Evolutionary conservation across 768 basidiomycete genomes (phyloP).

Genomic region (Aureoboletus auriporus): DNA sequence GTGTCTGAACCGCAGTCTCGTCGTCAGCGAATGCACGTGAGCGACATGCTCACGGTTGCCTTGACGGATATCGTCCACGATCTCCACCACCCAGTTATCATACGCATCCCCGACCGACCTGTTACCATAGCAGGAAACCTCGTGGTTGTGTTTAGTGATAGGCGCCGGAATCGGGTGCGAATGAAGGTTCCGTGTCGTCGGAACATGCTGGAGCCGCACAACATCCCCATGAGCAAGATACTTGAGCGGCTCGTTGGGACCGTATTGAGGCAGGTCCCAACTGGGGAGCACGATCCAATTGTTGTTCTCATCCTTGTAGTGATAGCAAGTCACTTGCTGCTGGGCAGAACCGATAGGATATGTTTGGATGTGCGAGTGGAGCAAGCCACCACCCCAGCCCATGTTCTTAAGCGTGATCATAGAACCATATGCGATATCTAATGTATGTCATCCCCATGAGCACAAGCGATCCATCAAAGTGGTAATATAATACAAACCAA

Average conservation of each 20-base stretch:
- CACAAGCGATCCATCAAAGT: neutral
- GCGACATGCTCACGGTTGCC: constrained; percentile 55
- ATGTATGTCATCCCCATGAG: neutral
- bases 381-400: constrained; percentile 94
- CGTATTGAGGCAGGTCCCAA: constrained; percentile 71
- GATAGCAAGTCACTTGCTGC: constrained; percentile 98
- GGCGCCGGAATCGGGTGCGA: constrained; percentile 89
- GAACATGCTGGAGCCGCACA: constrained; percentile 74
- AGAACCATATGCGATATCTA: constrained; percentile 88
- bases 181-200: constrained; percentile 90
- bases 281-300: constrained; percentile 77
- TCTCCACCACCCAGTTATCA: constrained; percentile 91
- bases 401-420: constrained; percentile 93
- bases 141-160: constrained; percentile 81
- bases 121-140: constrained; percentile 95
- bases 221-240: constrained; percentile 75
- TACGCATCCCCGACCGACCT: constrained; percentile 79
- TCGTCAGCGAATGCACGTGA: constrained; percentile 86
- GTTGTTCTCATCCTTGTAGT: constrained; percentile 99
- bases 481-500: constrained; percentile 47
- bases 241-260: constrained; percentile 60
- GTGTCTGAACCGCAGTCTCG: constrained; percentile 83
- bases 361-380: constrained; percentile 96
- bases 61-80: constrained; percentile 83
- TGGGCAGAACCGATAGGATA: constrained; percentile 89